Evolutionary conservation across 176 grass and related monocot genomes (phyloP), one percentile per base, ranked within the genome.

Genomic region (Paspalum vaginatum): DNA sequence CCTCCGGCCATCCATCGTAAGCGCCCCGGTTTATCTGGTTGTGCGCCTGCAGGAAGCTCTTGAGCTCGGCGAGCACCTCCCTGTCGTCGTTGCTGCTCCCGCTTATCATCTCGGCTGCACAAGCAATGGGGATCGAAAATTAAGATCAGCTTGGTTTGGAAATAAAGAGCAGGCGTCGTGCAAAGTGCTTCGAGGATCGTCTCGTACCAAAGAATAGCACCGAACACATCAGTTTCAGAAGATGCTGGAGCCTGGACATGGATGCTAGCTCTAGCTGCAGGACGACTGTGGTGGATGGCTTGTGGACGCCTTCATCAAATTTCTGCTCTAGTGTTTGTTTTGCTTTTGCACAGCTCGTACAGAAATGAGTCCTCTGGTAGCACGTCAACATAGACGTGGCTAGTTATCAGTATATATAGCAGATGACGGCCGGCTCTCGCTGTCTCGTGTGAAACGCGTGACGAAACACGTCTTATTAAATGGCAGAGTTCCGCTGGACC

Each of bases 1-100:
- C 32, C 27, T 82, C 76, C 15, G 20, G 11, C 89, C 89, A 94
- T 4, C 61, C 8, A 8, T 69, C 72, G 1, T 89, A 94, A 4
- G 42, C 72, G 7, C 85, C 88, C 15, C 44, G 72, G 72, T 86
- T 44, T 68, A 88, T 68, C 4, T 24, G 68, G 37, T 86, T 91
- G 5, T 79, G 37, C 6, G n/a, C 39, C 22, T 74, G 71, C 11
- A 91, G 81, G 72, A 91, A 86, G 10, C 9, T 20, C 75, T 94
- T 84, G 20, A 91, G 78, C 18, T 88, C 43, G 5, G 84, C 25
- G 38, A 93, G 26, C 12, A 90, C 87, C 68, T 85, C 60, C 68
- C 24, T 46, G 42, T 78, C 81, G 5, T 89, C 81, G 26, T 9
- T 56, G 27, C 27, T 32, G 32, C 32, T 65, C 39, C 49, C 77